Percentiles rank a stretch among this genome's conserved stretches.
phyloP scores from a whole-genome alignment of 1,284 basidiomycete species.

The Lentinula novae-zelandiae region DNA sequence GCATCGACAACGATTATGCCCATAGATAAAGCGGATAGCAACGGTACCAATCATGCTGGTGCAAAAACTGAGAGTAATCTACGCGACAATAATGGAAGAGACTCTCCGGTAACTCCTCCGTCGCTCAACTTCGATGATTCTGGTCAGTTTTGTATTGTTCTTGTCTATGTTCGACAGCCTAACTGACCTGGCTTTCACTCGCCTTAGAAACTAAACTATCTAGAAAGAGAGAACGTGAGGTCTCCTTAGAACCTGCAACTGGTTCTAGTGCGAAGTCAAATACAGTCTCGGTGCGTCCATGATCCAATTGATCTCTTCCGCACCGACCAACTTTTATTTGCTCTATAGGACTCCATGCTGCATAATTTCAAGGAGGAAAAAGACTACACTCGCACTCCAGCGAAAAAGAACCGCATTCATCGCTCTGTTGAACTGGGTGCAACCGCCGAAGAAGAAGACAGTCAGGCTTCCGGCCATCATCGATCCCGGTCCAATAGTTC shows the following conservation, averaged over 20 bases:
- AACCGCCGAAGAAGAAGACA: slow-evolving; percentile 58
- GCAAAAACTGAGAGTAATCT: not conserved
- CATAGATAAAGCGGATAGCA: not conserved
- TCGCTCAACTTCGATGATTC: slow-evolving; percentile 17
- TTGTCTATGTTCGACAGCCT: not conserved
- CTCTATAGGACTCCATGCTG: slow-evolving; percentile 41
- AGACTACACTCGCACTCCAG: slow-evolving; percentile 49
- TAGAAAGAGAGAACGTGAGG: slow-evolving; percentile 68
- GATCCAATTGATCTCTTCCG: slow-evolving; percentile 7
- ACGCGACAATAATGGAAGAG: slow-evolving; percentile 4
- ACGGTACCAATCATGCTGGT: not conserved
- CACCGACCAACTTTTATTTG: slow-evolving; percentile 11
- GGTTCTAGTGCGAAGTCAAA: slow-evolving; percentile 43
- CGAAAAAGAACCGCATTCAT: slow-evolving; percentile 69
- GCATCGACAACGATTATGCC: not conserved
- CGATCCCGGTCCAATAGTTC: slow-evolving; percentile 12
- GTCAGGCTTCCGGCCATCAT: slow-evolving; percentile 44
- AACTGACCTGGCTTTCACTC: not conserved
- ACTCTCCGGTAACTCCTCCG: slow-evolving; percentile 15
- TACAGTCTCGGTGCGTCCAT: slow-evolving; percentile 23
- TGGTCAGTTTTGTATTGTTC: slow-evolving; percentile 11
- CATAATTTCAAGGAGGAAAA: slow-evolving; percentile 30
- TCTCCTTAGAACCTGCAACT: slow-evolving; percentile 59
- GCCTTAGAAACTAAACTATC: slow-evolving; percentile 31
- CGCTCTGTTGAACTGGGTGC: slow-evolving; percentile 36